These are phyloP conservation scores for Trifolium pratense DNA, from an alignment of 306 rosid species.

Conservation along the genomic window DNA sequence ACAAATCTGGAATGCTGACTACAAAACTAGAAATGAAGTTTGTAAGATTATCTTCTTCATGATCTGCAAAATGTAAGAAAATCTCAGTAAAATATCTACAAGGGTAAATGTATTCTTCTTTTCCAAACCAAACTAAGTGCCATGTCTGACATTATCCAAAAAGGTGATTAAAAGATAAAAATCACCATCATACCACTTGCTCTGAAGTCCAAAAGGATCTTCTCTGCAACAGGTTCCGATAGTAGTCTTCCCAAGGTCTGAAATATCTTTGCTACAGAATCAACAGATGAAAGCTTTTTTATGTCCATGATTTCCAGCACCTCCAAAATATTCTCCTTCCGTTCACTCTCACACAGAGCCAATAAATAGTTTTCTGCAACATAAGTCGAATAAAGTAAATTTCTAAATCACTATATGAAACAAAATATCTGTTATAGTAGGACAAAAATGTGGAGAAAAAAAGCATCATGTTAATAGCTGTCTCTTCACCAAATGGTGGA, in stretches of 20 bases:
- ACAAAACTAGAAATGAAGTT: constrained; percentile 67
- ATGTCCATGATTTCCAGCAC: constrained; percentile 64
- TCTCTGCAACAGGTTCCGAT: constrained; percentile 67
- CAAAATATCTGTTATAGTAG: constrained; percentile 19
- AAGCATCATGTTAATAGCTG: constrained; percentile 21
- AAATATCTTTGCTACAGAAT: constrained; percentile 54
- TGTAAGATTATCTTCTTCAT: constrained; percentile 58
- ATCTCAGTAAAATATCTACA: constrained; percentile 32
- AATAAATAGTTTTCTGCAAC: constrained; percentile 76
- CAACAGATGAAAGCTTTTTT: constrained; percentile 54
- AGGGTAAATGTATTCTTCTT: too few relatives aligned
- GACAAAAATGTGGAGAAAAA: constrained; percentile 6
- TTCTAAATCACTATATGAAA: constrained; percentile 37
- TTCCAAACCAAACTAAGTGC: constrained; percentile 21
- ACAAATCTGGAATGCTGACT: constrained; percentile 76
- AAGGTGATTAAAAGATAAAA: constrained; percentile 34
- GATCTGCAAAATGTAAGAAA: constrained; percentile 64
- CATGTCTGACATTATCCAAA: too few relatives aligned
- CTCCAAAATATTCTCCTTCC: constrained; percentile 65
- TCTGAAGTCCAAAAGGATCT: constrained; percentile 64
- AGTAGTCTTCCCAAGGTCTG: constrained; percentile 71
- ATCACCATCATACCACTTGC: constrained; percentile 56
- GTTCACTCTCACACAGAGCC: constrained; percentile 82
- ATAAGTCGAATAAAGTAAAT: constrained; percentile 39
- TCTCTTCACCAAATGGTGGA: constrained; percentile 17